Evolutionary conservation across 2,329 filamentous ascomycete species (phyloP).

Genomic region (Aspergillus persii): DNA sequence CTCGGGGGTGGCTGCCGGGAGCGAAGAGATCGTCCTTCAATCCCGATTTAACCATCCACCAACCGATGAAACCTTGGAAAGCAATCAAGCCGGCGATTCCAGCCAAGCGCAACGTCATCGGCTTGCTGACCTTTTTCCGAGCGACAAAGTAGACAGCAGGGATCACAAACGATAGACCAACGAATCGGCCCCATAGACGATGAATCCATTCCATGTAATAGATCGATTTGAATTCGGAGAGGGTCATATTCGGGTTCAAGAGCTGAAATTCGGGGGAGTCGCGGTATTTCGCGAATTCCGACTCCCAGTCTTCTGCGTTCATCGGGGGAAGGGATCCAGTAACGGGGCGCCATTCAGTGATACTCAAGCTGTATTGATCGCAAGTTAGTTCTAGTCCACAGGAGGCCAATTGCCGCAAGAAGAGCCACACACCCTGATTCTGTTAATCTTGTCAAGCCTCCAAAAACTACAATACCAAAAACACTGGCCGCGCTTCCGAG

Average conservation of each 20-base stretch:
- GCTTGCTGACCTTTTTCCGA: constrained; percentile 70
- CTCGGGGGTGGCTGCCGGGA: constrained; percentile 82
- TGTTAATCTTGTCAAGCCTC: constrained; percentile 86
- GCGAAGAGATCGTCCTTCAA: constrained; percentile 94
- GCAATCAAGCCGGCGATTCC: constrained; percentile 89
- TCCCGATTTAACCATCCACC: constrained; percentile 99
- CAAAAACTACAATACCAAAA: constrained; percentile 95
- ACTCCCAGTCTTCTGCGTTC: constrained; percentile 78
- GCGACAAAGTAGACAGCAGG: constrained; percentile 87
- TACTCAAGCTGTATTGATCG: constrained; percentile 68
- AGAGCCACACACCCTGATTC: constrained; percentile 72
- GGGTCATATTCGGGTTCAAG: constrained; percentile 87
- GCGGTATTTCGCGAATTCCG: constrained; percentile 89
- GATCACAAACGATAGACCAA: constrained; percentile 84
- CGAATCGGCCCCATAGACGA: constrained; percentile 86
- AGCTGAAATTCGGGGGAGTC: constrained; percentile 88
- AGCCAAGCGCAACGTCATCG: constrained; percentile 72
- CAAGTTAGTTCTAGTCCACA: background rate
- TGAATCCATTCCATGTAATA: constrained; percentile 99
- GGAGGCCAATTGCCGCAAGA: background rate
- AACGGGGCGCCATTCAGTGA: constrained; percentile 97
- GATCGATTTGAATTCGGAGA: constrained; percentile 95
- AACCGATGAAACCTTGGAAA: constrained; percentile 91
- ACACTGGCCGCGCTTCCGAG: constrained; percentile 87
- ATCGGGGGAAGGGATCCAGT: constrained; percentile 86